These are phyloP conservation scores for Lentinula sp. DNA, from an alignment of 768 basidiomycete species.

Conservation along the genomic window DNA sequence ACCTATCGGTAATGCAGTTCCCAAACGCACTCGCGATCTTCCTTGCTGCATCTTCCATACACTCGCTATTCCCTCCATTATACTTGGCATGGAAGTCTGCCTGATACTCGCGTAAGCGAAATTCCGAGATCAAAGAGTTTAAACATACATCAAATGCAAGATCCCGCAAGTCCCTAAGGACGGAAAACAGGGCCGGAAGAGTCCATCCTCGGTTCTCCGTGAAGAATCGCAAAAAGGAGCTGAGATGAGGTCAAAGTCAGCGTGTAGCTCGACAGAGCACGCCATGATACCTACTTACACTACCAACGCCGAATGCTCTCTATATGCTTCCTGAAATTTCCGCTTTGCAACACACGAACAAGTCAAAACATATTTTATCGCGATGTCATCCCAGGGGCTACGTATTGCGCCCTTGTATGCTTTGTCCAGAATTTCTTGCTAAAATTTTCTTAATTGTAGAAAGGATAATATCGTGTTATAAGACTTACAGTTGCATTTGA, in stretches of 20 bases:
- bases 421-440: slow-evolving; percentile 24
- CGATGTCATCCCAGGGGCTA: slow-evolving; percentile 82
- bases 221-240: slow-evolving; percentile 59
- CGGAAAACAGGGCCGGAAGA: slow-evolving; percentile 74
- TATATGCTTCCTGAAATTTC: slow-evolving; percentile 68
- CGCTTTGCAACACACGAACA: slow-evolving; percentile 66
- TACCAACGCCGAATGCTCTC: slow-evolving; percentile 70
- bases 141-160: slow-evolving; percentile 72
- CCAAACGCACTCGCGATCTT: slow-evolving; percentile 87
- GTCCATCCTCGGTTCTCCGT: slow-evolving; percentile 84
- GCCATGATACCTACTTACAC: slow-evolving; percentile 45
- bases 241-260: not conserved
- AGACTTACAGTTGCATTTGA: slow-evolving; percentile 27
- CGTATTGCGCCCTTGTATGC: slow-evolving; percentile 58
- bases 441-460: slow-evolving; percentile 8
- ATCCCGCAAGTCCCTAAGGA: slow-evolving; percentile 76
- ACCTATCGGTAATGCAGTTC: slow-evolving; percentile 77
- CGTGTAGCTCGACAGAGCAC: not conserved
- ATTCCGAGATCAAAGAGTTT: not conserved
- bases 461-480: slow-evolving; percentile 3
- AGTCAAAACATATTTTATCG: slow-evolving; percentile 75
- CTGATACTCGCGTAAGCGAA: slow-evolving; percentile 23
- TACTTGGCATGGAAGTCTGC: slow-evolving; percentile 58
- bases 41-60: slow-evolving; percentile 84
- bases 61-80: slow-evolving; percentile 50